These are phyloP conservation scores for Blastobotrys apis DNA, from an alignment of 1,139 yeast species.

Conservation along the genomic window DNA sequence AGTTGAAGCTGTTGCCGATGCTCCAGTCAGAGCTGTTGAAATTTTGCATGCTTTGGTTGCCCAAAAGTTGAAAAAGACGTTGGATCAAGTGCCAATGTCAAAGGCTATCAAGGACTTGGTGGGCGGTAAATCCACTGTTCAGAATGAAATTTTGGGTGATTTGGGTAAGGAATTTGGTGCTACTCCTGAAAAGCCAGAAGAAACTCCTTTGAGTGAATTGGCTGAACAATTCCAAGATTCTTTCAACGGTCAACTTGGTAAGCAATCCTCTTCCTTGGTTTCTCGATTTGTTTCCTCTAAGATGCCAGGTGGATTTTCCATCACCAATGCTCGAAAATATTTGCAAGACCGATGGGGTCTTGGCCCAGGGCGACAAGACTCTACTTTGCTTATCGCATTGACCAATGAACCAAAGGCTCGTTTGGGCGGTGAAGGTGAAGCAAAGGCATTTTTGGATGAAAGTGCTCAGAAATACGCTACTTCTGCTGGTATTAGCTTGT, in stretches of 20 bases:
- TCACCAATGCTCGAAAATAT: slow-evolving; percentile 86
- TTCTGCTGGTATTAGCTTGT: slow-evolving; percentile 68
- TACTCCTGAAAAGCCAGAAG: slow-evolving; percentile 98
- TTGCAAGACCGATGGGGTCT: slow-evolving; percentile 88
- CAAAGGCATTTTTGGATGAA: slow-evolving; percentile 80
- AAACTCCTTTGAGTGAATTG: slow-evolving; percentile 89
- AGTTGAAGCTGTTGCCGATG: slow-evolving; percentile 79
- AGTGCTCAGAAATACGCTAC: slow-evolving; percentile 83
- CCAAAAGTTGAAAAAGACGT: slow-evolving; percentile 86
- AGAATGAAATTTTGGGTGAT: slow-evolving; percentile 96
- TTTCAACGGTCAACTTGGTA: slow-evolving; percentile 84
- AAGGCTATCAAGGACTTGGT: slow-evolving; percentile 96
- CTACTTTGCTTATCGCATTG: slow-evolving; percentile 75
- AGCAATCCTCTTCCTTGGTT: slow-evolving; percentile 82
- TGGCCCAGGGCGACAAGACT: slow-evolving; percentile 90
- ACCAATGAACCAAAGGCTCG: slow-evolving; percentile 89
- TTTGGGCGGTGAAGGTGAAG: slow-evolving; percentile 80
- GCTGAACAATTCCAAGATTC: slow-evolving; percentile 94
- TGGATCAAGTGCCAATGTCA: slow-evolving; percentile 79
- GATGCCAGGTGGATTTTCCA: slow-evolving; percentile 99
- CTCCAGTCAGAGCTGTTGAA: slow-evolving; percentile 80
- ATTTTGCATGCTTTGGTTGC: slow-evolving; percentile 88
- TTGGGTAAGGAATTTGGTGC: slow-evolving; percentile 96
- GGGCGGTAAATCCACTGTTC: slow-evolving; percentile 97
- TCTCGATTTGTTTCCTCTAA: slow-evolving; percentile 91